Percentiles rank a stretch among this genome's conserved stretches.
Evolutionary conservation across 2,329 filamentous ascomycete genomes (phyloP).

Genomic region (Fusarium decemcellulare): DNA sequence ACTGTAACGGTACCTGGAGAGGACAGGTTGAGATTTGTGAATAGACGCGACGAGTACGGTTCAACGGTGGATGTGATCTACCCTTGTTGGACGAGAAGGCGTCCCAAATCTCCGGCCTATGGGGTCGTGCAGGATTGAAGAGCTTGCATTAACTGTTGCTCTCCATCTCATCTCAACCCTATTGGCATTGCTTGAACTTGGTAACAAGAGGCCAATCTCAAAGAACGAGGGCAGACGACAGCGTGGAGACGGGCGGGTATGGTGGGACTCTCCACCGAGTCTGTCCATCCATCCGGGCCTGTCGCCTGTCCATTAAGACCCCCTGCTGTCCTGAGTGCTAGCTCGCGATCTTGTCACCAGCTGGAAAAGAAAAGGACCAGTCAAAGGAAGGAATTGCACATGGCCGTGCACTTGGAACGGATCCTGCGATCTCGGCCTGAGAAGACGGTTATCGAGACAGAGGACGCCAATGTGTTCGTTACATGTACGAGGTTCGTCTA

Average conservation of each 20-base stretch:
- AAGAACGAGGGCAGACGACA: background rate
- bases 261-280: conserved; percentile 18
- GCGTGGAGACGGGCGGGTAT: conserved; percentile 16
- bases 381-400: background rate
- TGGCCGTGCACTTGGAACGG: background rate
- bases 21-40: background rate
- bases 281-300: conserved; percentile 25
- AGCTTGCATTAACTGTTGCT: too few relatives aligned
- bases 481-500: background rate
- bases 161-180: too few relatives aligned
- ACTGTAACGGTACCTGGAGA: conserved; percentile 1
- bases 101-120: too few relatives aligned
- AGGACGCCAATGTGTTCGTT: background rate
- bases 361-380: conserved; percentile 14
- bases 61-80: too few relatives aligned
- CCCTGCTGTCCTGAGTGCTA: conserved; percentile 20
- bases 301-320: conserved; percentile 33
- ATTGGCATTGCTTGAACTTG: too few relatives aligned
- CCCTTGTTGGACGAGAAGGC: too few relatives aligned
- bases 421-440: conserved; percentile 2
- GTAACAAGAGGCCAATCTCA: background rate
- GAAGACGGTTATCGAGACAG: background rate
- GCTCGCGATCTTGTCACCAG: conserved; percentile 30
- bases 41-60: too few relatives aligned
- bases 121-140: too few relatives aligned